Conservation (phyloP, 2,329 filamentous ascomycete species). For the Tolypocladium sp. region DNA sequence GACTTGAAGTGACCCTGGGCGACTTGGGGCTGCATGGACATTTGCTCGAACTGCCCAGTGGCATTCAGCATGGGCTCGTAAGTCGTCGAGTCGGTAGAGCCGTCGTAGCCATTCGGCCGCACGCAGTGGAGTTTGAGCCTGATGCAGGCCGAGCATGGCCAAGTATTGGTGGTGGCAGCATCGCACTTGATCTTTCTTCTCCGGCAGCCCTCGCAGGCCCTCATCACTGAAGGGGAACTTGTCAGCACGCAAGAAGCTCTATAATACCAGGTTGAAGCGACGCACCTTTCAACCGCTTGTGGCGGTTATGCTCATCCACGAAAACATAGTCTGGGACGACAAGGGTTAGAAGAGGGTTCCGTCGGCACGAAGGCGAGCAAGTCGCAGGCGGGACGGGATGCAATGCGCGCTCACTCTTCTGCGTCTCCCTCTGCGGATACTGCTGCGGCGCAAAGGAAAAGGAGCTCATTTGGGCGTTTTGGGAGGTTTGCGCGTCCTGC, state of each 20-base stretch:
- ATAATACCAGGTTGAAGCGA: background rate
- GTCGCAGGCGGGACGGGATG: background rate
- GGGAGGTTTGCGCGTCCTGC: slow-evolving; percentile 41
- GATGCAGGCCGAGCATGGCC: slow-evolving; percentile 92
- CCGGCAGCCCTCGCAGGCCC: slow-evolving; percentile 90
- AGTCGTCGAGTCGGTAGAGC: slow-evolving; percentile 28
- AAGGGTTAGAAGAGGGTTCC: slow-evolving; percentile 17
- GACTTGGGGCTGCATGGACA: slow-evolving; percentile 39
- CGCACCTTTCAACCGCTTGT: slow-evolving; percentile 89
- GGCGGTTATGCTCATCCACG: slow-evolving; percentile 95
- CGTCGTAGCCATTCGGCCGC: slow-evolving; percentile 68
- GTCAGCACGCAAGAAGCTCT: slow-evolving; percentile 1
- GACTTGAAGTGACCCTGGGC: slow-evolving; percentile 28
- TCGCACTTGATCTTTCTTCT: slow-evolving; percentile 98
- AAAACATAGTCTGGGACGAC: slow-evolving; percentile 80
- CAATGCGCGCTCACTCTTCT: slow-evolving; percentile 61
- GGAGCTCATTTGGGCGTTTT: slow-evolving; percentile 50
- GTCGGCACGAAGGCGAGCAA: background rate
- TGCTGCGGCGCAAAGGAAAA: slow-evolving; percentile 65
- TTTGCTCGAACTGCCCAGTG: slow-evolving; percentile 34
- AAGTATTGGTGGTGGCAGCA: slow-evolving; percentile 91
- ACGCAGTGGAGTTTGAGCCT: slow-evolving; percentile 89
- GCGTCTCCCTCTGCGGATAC: slow-evolving; percentile 55
- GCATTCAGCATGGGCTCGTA: slow-evolving; percentile 22
- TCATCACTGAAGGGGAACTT: slow-evolving; percentile 61